Percentiles rank a stretch among this genome's conserved stretches.
These are phyloP conservation scores for Skeletonema menzelii DNA, from an alignment of 108 stramenopile species.

Conservation along the genomic window DNA sequence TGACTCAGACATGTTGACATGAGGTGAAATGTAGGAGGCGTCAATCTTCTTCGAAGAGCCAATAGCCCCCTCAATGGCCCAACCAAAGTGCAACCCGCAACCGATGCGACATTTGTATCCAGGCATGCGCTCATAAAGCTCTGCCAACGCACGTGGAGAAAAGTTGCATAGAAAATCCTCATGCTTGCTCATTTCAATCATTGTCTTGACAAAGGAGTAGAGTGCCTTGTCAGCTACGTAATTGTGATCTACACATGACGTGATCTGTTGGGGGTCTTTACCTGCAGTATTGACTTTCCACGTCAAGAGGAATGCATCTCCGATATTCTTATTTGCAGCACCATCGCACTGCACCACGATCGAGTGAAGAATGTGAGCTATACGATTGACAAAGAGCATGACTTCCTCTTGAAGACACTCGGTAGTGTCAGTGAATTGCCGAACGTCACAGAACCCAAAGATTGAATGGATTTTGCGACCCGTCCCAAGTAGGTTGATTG, in stretches of 20 bases:
- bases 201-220: constrained; percentile 58
- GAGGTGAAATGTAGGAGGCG: constrained; percentile 80
- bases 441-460: constrained; percentile 82
- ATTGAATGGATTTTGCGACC: constrained; percentile 71
- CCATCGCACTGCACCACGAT: constrained; percentile 57
- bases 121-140: constrained; percentile 59
- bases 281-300: constrained; percentile 66
- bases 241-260: constrained; percentile 25
- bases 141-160: constrained; percentile 48
- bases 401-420: constrained; percentile 85
- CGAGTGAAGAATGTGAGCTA: constrained; percentile 70
- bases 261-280: constrained; percentile 1
- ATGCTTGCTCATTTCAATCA: constrained; percentile 58
- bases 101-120: constrained; percentile 70
- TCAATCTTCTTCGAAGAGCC: constrained; percentile 78
- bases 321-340: constrained; percentile 84
- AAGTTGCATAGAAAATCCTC: constrained; percentile 65
- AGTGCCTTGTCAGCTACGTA: constrained; percentile 56
- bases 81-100: constrained; percentile 77
- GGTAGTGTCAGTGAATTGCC: constrained; percentile 81
- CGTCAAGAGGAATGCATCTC: constrained; percentile 82
- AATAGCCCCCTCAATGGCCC: constrained; percentile 86
- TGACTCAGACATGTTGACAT: constrained; percentile 69
- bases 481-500: constrained; percentile 53
- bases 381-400: constrained; percentile 80